Base-by-base conservation (phyloP, 768 basidiomycete species). In the Boletus coccyginus region DNA sequence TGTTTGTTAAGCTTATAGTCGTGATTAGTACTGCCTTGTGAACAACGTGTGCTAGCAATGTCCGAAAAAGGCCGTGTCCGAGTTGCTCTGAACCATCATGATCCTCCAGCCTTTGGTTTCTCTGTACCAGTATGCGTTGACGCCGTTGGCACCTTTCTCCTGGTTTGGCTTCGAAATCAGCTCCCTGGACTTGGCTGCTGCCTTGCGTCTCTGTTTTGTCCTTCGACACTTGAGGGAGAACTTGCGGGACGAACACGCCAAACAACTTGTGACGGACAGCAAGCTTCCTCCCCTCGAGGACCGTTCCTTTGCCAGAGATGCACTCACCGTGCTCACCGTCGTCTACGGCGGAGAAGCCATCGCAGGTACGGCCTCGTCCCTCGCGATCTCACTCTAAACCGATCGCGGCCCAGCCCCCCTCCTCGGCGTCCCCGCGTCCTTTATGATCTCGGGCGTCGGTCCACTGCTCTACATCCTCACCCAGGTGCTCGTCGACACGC, bases 331-430 rank as follows among this genome's bases (percentile, higher is more conserved):
- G 3, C 72, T 88, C 33, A 71, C 83, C 14, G 84, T 92, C 31
- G 88, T 91, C 1, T 91, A 84, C 64, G 90, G 89, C 10, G 90
- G 90, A n/a, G 88, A 92, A 70, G 83, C 83, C 3, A 73, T 89
- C 46, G 77, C 78, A 52, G 81, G 89, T 88, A 63, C 53, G 82
- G 70, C 45, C 48, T 31, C 21, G 21, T 14, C 36, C 31, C 4
- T 50, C 55, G 48, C 17, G 21, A 56, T 55, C 16, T 12, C n/a
- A 21, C 21, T 21, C 21, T 21, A 21, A 21, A 21, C 21, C 21
- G 21, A 21, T 21, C 21, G 21, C 21, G 21, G 21, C 21, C 29
- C 39, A 39, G 88, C 78, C 13, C 84, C 88, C 36, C 75, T 85
- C 32, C 75, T 92, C 52, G 80, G 86, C 5, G 62, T 81, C 31